phyloP scores from a whole-genome alignment of 2,329 filamentous ascomycete genomes.

The Paracorniculantispora psalliotae region DNA sequence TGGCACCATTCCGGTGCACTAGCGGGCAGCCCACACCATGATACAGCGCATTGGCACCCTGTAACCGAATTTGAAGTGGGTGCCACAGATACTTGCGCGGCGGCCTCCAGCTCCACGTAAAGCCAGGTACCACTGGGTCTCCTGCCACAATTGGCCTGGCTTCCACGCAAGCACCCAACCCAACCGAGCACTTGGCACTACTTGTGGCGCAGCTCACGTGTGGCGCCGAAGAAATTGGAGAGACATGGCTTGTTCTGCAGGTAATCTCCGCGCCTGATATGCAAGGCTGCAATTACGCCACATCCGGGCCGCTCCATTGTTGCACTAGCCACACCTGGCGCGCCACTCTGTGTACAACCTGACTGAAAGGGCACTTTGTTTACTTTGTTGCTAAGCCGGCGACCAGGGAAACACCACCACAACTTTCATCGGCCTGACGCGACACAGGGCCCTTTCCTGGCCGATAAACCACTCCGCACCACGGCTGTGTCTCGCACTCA shows the following conservation, averaged over 20 bases:
- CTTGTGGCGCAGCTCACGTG: slow-evolving; percentile 6
- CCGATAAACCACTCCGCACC: background rate
- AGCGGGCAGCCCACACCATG: background rate
- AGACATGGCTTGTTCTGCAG: background rate
- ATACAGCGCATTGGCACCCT: background rate
- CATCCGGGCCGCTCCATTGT: background rate
- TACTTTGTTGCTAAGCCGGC: slow-evolving; percentile 12
- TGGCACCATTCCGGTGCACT: background rate
- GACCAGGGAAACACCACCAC: slow-evolving; percentile 6
- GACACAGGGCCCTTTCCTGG: slow-evolving; percentile 1
- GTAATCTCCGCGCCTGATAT: background rate
- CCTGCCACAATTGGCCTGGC: background rate
- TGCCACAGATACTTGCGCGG: background rate
- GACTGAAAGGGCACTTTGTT: slow-evolving; percentile 16
- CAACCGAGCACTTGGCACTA: background rate
- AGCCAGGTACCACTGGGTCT: slow-evolving; percentile 3
- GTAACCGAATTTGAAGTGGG: background rate
- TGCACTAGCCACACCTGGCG: slow-evolving; percentile 7
- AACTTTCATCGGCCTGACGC: slow-evolving; percentile 5
- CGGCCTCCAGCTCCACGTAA: background rate
- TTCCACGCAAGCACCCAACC: background rate
- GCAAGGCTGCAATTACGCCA: background rate
- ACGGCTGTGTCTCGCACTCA: background rate
- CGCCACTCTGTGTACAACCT: slow-evolving; percentile 3
- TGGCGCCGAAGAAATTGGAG: background rate